These are phyloP conservation scores for Phaeoacremonium minimum DNA, from an alignment of 2,329 filamentous ascomycete genomes.

Conservation along the genomic window DNA sequence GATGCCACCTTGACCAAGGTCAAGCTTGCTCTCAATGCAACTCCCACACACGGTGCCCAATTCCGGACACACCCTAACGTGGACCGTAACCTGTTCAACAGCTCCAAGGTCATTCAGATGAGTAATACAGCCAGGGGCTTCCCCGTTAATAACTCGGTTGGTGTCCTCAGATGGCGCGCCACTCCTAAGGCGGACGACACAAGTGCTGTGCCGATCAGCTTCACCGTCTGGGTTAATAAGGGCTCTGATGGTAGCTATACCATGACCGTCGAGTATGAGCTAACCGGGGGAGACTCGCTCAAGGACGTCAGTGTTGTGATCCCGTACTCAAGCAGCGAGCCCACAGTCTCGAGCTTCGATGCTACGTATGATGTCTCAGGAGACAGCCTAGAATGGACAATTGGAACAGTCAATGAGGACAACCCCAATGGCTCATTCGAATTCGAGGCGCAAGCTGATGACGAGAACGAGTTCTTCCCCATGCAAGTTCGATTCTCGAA, in stretches of 20 bases:
- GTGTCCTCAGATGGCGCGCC: conserved; percentile 88
- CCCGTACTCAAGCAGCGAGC: conserved; percentile 80
- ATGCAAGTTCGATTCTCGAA: conserved; percentile 92
- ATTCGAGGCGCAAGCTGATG: conserved; percentile 83
- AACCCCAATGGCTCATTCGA: conserved; percentile 87
- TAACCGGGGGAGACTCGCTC: conserved; percentile 73
- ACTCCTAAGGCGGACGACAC: conserved; percentile 76
- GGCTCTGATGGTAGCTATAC: conserved; percentile 75
- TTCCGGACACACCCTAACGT: conserved; percentile 97
- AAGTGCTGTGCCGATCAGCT: conserved; percentile 83
- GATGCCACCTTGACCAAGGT: conserved; percentile 88
- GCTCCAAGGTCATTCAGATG: conserved; percentile 80
- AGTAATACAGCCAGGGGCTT: conserved; percentile 85
- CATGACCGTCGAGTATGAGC: conserved; percentile 92
- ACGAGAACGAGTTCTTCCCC: conserved; percentile 96
- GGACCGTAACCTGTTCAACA: conserved; percentile 82
- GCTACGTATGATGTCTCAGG: conserved; percentile 91
- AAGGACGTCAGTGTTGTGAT: conserved; percentile 85
- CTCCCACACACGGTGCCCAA: conserved; percentile 77
- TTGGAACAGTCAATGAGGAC: conserved; percentile 78
- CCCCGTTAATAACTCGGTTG: conserved; percentile 89
- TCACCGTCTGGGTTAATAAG: conserved; percentile 97
- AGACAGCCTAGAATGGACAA: conserved; percentile 89
- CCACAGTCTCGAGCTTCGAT: conserved; percentile 87
- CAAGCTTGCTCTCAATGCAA: conserved; percentile 75